Percentiles rank a stretch among this genome's conserved stretches.
phyloP scores from a whole-genome alignment of 352 stramenopile species.

The Phytophthora fragariae region DNA sequence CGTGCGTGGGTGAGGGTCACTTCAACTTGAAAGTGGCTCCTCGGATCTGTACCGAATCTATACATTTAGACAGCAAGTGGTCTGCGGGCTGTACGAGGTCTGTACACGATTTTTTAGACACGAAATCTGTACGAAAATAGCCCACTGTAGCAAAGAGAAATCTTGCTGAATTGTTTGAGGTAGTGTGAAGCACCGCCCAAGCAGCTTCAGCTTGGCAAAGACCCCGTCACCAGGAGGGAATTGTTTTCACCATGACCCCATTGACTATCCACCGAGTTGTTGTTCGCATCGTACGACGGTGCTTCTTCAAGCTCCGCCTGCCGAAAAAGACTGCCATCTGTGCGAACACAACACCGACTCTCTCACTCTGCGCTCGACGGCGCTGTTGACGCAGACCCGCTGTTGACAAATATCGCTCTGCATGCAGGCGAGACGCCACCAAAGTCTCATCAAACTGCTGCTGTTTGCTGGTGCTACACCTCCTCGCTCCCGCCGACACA shows the following conservation, averaged over 20 bases:
- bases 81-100: too few relatives aligned
- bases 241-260: neutral
- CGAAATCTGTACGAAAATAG: too few relatives aligned
- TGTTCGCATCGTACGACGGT: conserved; percentile 13
- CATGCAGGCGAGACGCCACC: conserved; percentile 8
- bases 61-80: too few relatives aligned
- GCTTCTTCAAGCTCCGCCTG: conserved; percentile 26
- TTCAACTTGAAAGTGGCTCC: too few relatives aligned
- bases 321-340: conserved; percentile 33
- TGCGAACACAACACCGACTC: conserved; percentile 28
- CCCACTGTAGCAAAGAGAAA: neutral
- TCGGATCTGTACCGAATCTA: too few relatives aligned
- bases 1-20: too few relatives aligned
- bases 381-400: conserved; percentile 12
- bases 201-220: conserved; percentile 31
- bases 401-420: conserved; percentile 18
- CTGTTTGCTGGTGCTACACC: too few relatives aligned
- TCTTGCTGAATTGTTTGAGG: conserved; percentile 35
- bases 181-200: conserved; percentile 21
- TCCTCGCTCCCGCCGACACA: neutral
- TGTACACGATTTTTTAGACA: too few relatives aligned
- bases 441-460: neutral
- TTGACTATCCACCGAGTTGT: conserved; percentile 24
- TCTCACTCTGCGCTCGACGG: conserved; percentile 3
- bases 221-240: neutral